Percentiles rank a stretch among this genome's conserved stretches.
These are phyloP conservation scores for Beauveria bassiana DNA, from an alignment of 2,329 filamentous ascomycete species.

Conservation along the genomic window DNA sequence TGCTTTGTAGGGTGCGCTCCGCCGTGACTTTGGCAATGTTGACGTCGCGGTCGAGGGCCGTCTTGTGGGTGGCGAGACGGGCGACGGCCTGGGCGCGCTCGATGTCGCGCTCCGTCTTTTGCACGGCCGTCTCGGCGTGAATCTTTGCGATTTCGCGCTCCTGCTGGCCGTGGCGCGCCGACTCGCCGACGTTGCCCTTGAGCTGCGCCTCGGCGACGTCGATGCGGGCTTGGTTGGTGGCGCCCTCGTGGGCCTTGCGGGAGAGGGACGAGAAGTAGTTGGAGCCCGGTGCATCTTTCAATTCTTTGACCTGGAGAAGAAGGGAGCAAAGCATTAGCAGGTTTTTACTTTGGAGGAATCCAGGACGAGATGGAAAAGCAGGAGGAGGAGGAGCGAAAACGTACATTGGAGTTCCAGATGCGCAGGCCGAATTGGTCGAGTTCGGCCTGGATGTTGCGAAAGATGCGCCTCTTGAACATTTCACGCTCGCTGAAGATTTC, in stretches of 20 bases:
- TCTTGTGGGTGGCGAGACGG: constrained; percentile 63
- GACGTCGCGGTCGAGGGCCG: constrained; percentile 64
- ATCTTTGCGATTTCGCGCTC: constrained; percentile 86
- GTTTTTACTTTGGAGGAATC: neutral
- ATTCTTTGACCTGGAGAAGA: constrained; percentile 56
- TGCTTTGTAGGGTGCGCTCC: constrained; percentile 62
- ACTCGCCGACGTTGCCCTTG: constrained; percentile 66
- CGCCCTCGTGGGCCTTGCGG: constrained; percentile 78
- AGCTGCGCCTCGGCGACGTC: constrained; percentile 59
- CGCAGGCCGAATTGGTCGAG: constrained; percentile 72
- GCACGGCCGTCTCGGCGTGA: constrained; percentile 74
- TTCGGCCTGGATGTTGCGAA: constrained; percentile 69
- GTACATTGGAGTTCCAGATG: constrained; percentile 60
- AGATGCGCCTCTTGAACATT: constrained; percentile 68
- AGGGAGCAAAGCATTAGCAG: too few relatives aligned
- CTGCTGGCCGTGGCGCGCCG: constrained; percentile 68
- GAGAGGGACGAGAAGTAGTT: constrained; percentile 77
- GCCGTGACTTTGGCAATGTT: constrained; percentile 70
- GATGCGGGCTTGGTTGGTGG: constrained; percentile 67
- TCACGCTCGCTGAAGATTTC: constrained; percentile 76
- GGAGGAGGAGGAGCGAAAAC: neutral
- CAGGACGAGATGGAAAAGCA: neutral
- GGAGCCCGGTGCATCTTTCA: constrained; percentile 74
- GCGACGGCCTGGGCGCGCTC: constrained; percentile 75
- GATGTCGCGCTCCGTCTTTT: constrained; percentile 76